A percentile compares a stretch with the other conserved stretches of the same genome.
Conservation (phyloP, 139 green algal genomes). For the Chlorokybus atmophyticus region DNA sequence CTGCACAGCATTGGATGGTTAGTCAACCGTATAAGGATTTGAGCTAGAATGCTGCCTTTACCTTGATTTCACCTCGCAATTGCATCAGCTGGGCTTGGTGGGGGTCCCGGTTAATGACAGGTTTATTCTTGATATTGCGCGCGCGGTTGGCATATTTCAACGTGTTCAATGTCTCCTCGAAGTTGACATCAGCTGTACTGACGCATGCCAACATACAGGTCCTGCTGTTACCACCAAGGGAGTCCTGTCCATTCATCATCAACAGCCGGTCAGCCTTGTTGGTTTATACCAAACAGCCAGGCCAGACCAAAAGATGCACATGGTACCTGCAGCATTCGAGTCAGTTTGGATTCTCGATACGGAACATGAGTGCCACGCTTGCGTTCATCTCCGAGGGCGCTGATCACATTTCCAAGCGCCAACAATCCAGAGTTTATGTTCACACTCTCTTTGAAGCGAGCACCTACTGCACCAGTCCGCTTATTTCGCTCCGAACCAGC, state of each 20-base stretch:
- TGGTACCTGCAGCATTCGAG: slow-evolving; percentile 55
- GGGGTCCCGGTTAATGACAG: slow-evolving; percentile 74
- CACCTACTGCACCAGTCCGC: slow-evolving; percentile 67
- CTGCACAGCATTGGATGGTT: not conserved
- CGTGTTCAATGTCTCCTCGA: slow-evolving; percentile 32
- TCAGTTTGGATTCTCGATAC: slow-evolving; percentile 86
- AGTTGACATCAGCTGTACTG: slow-evolving; percentile 15
- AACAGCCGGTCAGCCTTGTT: no score
- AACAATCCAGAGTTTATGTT: slow-evolving; percentile 84
- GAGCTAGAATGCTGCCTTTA: not conserved
- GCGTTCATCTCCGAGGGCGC: not conserved
- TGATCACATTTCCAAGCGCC: slow-evolving; percentile 88
- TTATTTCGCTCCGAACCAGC: slow-evolving; percentile 80
- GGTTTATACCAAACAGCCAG: no score
- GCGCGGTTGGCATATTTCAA: slow-evolving; percentile 30
- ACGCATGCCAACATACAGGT: slow-evolving; percentile 35
- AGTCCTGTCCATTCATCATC: slow-evolving; percentile 5
- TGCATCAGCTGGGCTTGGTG: slow-evolving; percentile 6
- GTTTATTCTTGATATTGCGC: slow-evolving; percentile 79
- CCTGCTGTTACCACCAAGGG: slow-evolving; percentile 26
- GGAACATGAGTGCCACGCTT: slow-evolving; percentile 39
- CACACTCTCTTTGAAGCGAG: slow-evolving; percentile 46
- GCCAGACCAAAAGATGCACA: not conserved
- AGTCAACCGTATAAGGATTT: no score
- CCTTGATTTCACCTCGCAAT: slow-evolving; percentile 34